Evolutionary conservation across 208 protist genomes (phyloP).

Genomic region (Leishmania arabica): DNA sequence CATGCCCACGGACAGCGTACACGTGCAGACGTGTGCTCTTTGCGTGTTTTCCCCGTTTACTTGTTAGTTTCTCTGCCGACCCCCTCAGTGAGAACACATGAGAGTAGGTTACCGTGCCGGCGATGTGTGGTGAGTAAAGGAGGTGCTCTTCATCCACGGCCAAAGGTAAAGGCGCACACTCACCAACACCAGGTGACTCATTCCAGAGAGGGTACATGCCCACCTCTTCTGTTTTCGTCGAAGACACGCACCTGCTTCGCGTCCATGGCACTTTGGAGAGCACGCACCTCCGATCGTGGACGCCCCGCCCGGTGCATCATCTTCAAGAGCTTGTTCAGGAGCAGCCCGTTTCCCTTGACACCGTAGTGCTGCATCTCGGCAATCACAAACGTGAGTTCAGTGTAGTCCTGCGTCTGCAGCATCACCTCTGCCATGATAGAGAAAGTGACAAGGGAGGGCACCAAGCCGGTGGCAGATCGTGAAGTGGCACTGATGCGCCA

Average conservation of each 20-base stretch:
- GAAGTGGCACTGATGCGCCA: neutral
- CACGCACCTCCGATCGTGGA: slow-evolving; percentile 2
- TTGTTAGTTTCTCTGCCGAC: neutral
- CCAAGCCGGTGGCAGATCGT: slow-evolving; percentile 16
- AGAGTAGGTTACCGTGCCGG: neutral
- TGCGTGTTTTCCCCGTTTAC: neutral
- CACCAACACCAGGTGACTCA: neutral
- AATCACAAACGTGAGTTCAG: slow-evolving; percentile 61
- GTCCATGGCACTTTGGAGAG: slow-evolving; percentile 28
- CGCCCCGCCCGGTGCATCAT: slow-evolving; percentile 10
- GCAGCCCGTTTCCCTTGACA: slow-evolving; percentile 44
- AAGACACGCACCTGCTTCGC: slow-evolving; percentile 32
- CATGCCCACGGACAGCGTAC: neutral
- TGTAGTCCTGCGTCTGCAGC: slow-evolving; percentile 25
- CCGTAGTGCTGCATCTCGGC: slow-evolving; percentile 62
- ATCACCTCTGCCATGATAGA: slow-evolving; percentile 72
- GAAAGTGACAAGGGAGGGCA: slow-evolving; percentile 53
- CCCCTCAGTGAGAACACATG: neutral
- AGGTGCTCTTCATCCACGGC: neutral
- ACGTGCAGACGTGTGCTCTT: neutral
- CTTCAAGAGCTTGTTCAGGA: slow-evolving; percentile 66
- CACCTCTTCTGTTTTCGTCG: slow-evolving; percentile 15
- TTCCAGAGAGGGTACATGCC: neutral
- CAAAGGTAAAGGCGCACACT: neutral
- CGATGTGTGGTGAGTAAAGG: neutral